phyloP scores from a whole-genome alignment of 75 land plant genomes.

The Selaginella moellendorffii region DNA sequence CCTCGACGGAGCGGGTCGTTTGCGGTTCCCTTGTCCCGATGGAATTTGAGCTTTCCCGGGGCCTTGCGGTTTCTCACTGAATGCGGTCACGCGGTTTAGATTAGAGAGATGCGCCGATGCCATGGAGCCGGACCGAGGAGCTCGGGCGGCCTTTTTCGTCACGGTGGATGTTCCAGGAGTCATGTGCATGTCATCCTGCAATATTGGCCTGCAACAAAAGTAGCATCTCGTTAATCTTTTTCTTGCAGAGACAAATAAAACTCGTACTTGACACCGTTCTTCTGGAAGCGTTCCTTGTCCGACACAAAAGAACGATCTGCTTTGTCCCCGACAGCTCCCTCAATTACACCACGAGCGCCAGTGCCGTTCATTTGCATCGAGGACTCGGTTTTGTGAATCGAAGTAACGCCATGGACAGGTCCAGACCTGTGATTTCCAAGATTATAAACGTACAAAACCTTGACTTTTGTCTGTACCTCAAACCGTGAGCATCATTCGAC shows the following conservation, averaged over 20 bases:
- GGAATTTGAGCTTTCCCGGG: conserved; percentile 32
- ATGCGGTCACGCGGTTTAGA: conserved; percentile 5
- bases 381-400: conserved; percentile 36
- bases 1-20: conserved; percentile 47
- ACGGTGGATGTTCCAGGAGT: conserved; percentile 27
- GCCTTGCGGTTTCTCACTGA: conserved; percentile 28
- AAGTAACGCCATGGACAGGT: conserved; percentile 29
- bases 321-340: conserved; percentile 35
- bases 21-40: conserved; percentile 36
- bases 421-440: conserved; percentile 38
- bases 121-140: conserved; percentile 35
- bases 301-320: conserved; percentile 24
- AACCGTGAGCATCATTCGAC: conserved; percentile 37
- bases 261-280: conserved; percentile 51
- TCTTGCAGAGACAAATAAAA: too few relatives aligned
- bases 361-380: conserved; percentile 23
- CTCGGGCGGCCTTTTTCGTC: conserved; percentile 58
- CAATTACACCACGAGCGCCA: conserved; percentile 21
- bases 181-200: neutral
- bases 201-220: neutral
- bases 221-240: too few relatives aligned
- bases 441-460: neutral
- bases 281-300: conserved; percentile 37
- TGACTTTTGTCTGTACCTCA: conserved; percentile 31
- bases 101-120: conserved; percentile 19